Conservation (phyloP, 164 flowering plant genomes). For the Vitis riparia region DNA sequence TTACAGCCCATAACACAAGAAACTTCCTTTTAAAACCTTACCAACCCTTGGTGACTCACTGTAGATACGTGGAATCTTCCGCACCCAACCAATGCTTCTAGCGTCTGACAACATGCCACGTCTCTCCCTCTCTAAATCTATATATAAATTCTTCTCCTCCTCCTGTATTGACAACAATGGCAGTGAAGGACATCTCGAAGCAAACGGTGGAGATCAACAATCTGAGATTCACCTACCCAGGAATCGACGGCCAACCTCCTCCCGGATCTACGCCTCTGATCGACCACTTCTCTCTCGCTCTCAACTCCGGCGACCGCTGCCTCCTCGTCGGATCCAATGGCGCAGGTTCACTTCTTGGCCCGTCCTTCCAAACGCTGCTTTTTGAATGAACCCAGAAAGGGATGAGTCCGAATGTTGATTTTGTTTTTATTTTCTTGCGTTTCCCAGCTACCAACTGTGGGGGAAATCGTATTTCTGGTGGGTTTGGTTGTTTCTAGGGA, state of each 20-base stretch:
- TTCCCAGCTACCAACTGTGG: not conserved
- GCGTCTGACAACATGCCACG: no score
- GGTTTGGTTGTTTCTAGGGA: no score
- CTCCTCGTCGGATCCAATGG: slow-evolving; percentile 98
- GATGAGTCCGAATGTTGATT: not conserved
- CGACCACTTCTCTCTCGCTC: slow-evolving; percentile 59
- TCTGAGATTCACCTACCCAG: slow-evolving; percentile 89
- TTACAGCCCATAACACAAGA: no score
- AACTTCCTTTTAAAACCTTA: no score
- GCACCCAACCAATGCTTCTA: no score
- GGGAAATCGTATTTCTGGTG: not conserved
- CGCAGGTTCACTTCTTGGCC: slow-evolving; percentile 52
- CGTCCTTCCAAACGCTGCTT: no score
- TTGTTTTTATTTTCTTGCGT: not conserved
- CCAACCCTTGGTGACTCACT: no score
- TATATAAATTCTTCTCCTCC: no score
- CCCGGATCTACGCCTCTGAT: slow-evolving; percentile 83
- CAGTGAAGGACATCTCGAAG: slow-evolving; percentile 5
- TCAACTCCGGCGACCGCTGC: slow-evolving; percentile 77
- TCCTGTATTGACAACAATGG: slow-evolving; percentile 1
- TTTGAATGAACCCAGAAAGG: no score
- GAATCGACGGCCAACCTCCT: slow-evolving; percentile 94
- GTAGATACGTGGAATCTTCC: no score
- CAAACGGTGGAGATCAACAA: slow-evolving; percentile 59
- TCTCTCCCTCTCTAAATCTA: no score